These are phyloP conservation scores for Coccinonectria pachysandricola DNA, from an alignment of 2,329 filamentous ascomycete genomes.

Conservation along the genomic window DNA sequence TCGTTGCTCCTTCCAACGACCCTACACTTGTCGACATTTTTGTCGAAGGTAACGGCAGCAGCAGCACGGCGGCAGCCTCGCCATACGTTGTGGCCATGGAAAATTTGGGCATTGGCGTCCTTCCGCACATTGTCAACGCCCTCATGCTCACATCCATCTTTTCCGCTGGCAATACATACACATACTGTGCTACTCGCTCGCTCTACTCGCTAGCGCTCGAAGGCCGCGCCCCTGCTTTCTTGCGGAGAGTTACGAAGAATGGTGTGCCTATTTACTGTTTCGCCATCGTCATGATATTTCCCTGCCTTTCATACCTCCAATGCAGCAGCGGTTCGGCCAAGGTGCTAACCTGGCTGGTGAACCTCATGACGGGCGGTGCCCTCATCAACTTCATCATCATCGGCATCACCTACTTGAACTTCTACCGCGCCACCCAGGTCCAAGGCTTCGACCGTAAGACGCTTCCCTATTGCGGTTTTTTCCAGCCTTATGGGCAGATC, in stretches of 20 bases:
- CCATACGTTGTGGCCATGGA: constrained; percentile 55
- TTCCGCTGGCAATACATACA: constrained; percentile 40
- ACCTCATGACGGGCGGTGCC: constrained; percentile 45
- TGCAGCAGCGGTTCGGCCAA: constrained; percentile 36
- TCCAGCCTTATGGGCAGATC: constrained; percentile 49
- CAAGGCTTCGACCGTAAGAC: constrained; percentile 41
- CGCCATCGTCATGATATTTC: constrained; percentile 40
- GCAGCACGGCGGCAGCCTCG: constrained; percentile 42
- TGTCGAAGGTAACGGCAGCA: constrained; percentile 24
- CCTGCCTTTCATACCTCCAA: constrained; percentile 42
- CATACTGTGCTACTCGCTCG: constrained; percentile 40
- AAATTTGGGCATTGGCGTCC: constrained; percentile 39
- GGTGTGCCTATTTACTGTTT: constrained; percentile 54
- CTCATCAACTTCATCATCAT: constrained; percentile 54
- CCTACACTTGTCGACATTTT: constrained; percentile 40
- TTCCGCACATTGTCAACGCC: constrained; percentile 50
- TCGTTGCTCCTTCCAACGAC: constrained; percentile 57
- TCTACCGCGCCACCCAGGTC: constrained; percentile 41
- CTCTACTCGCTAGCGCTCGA: constrained; percentile 41
- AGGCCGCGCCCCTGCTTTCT: constrained; percentile 38
- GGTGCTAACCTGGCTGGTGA: constrained; percentile 44
- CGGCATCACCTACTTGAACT: constrained; percentile 34
- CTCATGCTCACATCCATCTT: constrained; percentile 33
- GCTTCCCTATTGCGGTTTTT: constrained; percentile 46
- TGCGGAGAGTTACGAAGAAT: constrained; percentile 47